Evolutionary conservation across 495 filamentous ascomycete species (phyloP).

Genomic region (Daldinia concentrica): DNA sequence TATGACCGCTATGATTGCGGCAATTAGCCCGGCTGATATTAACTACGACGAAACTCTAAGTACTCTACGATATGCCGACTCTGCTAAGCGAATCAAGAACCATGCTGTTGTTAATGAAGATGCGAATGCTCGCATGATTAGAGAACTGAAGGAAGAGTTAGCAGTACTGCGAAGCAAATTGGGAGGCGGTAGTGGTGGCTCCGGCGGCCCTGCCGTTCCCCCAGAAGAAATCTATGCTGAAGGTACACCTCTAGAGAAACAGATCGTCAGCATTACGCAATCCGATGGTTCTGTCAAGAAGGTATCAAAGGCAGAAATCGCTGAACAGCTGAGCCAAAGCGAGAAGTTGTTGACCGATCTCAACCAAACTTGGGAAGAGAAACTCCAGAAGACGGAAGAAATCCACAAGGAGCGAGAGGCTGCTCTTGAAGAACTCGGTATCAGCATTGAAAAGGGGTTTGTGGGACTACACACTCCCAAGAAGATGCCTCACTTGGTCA

Average conservation of each 20-base stretch:
- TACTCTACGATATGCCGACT: slow-evolving; percentile 96
- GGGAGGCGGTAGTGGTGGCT: slow-evolving; percentile 67
- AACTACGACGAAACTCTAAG: slow-evolving; percentile 98
- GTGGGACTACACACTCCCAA: slow-evolving; percentile 95
- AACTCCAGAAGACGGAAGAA: slow-evolving; percentile 90
- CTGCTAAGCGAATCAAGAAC: slow-evolving; percentile 99
- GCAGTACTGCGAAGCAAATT: slow-evolving; percentile 87
- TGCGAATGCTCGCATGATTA: slow-evolving; percentile 98
- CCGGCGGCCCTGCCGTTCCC: slow-evolving; percentile 55
- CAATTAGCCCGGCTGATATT: slow-evolving; percentile 97
- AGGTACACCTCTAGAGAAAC: slow-evolving; percentile 90
- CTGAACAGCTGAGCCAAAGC: slow-evolving; percentile 91
- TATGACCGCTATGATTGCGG: slow-evolving; percentile 99
- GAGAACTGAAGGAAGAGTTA: slow-evolving; percentile 96
- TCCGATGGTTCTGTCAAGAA: slow-evolving; percentile 88
- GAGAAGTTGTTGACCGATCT: slow-evolving; percentile 97
- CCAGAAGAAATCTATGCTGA: slow-evolving; percentile 86
- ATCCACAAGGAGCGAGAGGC: slow-evolving; percentile 98
- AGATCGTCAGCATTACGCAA: slow-evolving; percentile 93
- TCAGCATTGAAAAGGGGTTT: slow-evolving; percentile 98
- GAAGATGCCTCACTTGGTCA: slow-evolving; percentile 99
- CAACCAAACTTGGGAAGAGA: slow-evolving; percentile 99
- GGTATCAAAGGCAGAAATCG: slow-evolving; percentile 98
- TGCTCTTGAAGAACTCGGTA: slow-evolving; percentile 94
- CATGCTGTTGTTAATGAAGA: slow-evolving; percentile 99